phyloP scores from a whole-genome alignment of 1,284 basidiomycete genomes.

The Fomitopsis schrenkii region DNA sequence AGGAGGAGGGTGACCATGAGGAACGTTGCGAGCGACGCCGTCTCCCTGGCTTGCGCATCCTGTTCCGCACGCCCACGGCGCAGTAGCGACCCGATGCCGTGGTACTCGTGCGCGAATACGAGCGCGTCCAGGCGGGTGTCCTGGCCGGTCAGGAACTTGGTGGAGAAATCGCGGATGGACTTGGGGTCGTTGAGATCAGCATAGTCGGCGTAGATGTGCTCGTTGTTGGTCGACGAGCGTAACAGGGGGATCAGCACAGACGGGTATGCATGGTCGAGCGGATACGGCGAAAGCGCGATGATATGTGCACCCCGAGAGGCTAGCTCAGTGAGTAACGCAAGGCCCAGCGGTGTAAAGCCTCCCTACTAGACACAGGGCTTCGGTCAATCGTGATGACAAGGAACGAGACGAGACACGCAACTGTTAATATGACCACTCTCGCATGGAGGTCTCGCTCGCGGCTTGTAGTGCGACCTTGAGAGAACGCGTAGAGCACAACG shows the following conservation, averaged over 20 bases:
- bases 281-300: slow-evolving; percentile 61
- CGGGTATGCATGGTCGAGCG: slow-evolving; percentile 49
- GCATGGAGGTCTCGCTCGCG: slow-evolving; percentile 73
- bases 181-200: slow-evolving; percentile 62
- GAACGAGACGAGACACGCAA: slow-evolving; percentile 23
- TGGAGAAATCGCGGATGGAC: slow-evolving; percentile 65
- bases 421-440: slow-evolving; percentile 65
- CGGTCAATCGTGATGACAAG: not conserved
- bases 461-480: slow-evolving; percentile 63
- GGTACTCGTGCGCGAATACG: slow-evolving; percentile 71
- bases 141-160: slow-evolving; percentile 55
- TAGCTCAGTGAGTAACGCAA: slow-evolving; percentile 59
- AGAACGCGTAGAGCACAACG: slow-evolving; percentile 49
- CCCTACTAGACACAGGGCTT: slow-evolving; percentile 41
- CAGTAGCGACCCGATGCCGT: slow-evolving; percentile 51
- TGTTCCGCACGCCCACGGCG: slow-evolving; percentile 10
- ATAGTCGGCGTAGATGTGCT: slow-evolving; percentile 70
- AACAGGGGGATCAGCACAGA: slow-evolving; percentile 60
- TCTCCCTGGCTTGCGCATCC: slow-evolving; percentile 36
- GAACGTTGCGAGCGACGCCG: slow-evolving; percentile 65
- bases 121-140: slow-evolving; percentile 69
- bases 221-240: slow-evolving; percentile 64
- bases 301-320: slow-evolving; percentile 72
- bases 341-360: slow-evolving; percentile 66
- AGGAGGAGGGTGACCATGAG: slow-evolving; percentile 74